Percentiles rank a stretch among this genome's conserved stretches.
Evolutionary conservation across 805 yeast species (phyloP).

Genomic region (Suhomyces tanzawaensis): DNA sequence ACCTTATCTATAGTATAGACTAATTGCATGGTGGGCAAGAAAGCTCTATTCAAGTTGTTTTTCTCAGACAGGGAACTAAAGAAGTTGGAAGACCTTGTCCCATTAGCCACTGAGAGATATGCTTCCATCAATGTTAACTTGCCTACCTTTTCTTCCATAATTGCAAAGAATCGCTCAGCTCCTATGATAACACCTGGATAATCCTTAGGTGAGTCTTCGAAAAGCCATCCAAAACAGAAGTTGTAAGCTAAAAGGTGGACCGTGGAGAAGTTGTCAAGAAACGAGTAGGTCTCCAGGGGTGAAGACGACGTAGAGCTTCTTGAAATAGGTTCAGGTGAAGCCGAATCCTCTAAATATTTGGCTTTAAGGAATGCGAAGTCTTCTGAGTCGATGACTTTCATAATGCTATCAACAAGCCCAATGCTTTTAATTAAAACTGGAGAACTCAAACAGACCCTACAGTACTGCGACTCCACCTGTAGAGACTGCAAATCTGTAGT

Average conservation of each 20-base stretch:
- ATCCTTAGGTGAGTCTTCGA: conserved; percentile 43
- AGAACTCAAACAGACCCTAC: conserved; percentile 58
- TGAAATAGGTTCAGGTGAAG: not conserved
- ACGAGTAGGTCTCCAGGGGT: too few relatives aligned
- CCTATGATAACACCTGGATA: conserved; percentile 79
- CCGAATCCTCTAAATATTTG: not conserved
- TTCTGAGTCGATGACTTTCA: not conserved
- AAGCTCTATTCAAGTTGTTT: conserved; percentile 56
- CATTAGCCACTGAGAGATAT: conserved; percentile 69
- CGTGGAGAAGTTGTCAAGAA: conserved; percentile 38
- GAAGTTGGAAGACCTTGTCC: conserved; percentile 49
- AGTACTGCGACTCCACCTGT: conserved; percentile 57
- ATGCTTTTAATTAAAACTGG: conserved; percentile 42
- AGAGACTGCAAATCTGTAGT: conserved; percentile 39
- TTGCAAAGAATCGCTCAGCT: conserved; percentile 67
- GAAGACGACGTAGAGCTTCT: not conserved
- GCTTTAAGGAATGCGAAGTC: not conserved
- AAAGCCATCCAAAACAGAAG: conserved; percentile 77
- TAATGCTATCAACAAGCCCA: conserved; percentile 24
- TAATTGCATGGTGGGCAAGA: conserved; percentile 65
- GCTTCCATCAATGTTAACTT: conserved; percentile 67
- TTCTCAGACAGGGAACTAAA: conserved; percentile 47
- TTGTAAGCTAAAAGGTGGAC: conserved; percentile 60
- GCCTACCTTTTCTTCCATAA: conserved; percentile 60
- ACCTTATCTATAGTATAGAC: conserved; percentile 38